Percentiles rank a stretch among this genome's conserved stretches.
phyloP scores from a whole-genome alignment of 1,284 basidiomycete species.

The Leccinum pseudoinsigne region DNA sequence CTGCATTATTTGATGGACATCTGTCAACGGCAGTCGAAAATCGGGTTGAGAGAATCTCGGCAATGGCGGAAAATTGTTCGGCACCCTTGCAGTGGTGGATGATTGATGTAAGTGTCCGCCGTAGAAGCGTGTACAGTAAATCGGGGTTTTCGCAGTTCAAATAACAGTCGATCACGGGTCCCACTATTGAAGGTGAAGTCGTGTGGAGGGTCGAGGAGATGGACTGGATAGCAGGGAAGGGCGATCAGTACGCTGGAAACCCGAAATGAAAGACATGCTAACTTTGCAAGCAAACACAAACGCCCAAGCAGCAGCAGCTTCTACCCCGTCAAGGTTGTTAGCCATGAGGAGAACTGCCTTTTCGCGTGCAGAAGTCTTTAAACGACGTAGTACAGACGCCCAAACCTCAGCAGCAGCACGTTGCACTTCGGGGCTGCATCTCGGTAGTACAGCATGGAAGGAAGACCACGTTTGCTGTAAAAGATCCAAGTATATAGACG shows the following conservation, averaged over 20 bases:
- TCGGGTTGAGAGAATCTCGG: slow-evolving; percentile 50
- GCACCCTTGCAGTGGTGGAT: slow-evolving; percentile 77
- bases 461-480: slow-evolving; percentile 58
- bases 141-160: slow-evolving; percentile 45
- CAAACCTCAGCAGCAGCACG: slow-evolving; percentile 77
- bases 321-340: slow-evolving; percentile 43
- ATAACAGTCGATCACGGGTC: slow-evolving; percentile 54
- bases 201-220: slow-evolving; percentile 82
- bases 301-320: slow-evolving; percentile 66
- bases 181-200: slow-evolving; percentile 62
- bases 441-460: slow-evolving; percentile 49
- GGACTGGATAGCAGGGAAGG: slow-evolving; percentile 44
- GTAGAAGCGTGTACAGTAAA: slow-evolving; percentile 54
- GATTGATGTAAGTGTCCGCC: slow-evolving; percentile 74
- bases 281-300: slow-evolving; percentile 76
- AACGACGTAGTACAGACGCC: slow-evolving; percentile 64
- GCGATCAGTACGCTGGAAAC: slow-evolving; percentile 5
- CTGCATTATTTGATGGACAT: slow-evolving; percentile 14
- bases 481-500: slow-evolving; percentile 49
- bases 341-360: slow-evolving; percentile 52
- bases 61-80: slow-evolving; percentile 61
- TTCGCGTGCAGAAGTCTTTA: slow-evolving; percentile 56
- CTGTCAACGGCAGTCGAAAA: slow-evolving; percentile 27
- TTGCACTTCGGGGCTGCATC: slow-evolving; percentile 66
- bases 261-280: slow-evolving; percentile 17